Percentiles rank a stretch among this genome's conserved stretches.
These are phyloP conservation scores for Sarcocystis neurona DNA, from an alignment of 169 alveolate species.

Conservation along the genomic window DNA sequence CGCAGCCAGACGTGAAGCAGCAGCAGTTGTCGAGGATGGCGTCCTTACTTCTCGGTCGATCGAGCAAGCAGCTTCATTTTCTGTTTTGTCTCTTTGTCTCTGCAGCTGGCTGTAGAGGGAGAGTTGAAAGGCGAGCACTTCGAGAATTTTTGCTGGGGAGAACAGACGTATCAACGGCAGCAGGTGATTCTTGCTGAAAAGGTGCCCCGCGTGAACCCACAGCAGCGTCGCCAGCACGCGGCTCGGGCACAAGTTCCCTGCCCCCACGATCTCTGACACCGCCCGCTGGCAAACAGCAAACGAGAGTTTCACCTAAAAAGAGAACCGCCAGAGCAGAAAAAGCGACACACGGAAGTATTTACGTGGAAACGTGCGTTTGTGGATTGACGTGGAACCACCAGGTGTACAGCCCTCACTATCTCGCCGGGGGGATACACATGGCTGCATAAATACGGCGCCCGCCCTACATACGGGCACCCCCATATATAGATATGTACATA, in stretches of 20 bases:
- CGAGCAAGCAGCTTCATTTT: constrained; percentile 19
- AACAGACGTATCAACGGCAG: constrained; percentile 52
- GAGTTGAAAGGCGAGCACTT: constrained; percentile 37
- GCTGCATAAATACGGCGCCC: too few relatives aligned
- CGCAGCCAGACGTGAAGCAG: too few relatives aligned
- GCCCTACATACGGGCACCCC: too few relatives aligned
- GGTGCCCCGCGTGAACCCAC: constrained; percentile 44
- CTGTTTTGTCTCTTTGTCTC: constrained; percentile 13
- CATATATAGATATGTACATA: too few relatives aligned
- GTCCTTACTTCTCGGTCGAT: not conserved
- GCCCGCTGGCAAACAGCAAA: constrained; percentile 5
- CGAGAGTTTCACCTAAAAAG: constrained; percentile 2
- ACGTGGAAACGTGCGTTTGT: not conserved
- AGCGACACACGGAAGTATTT: not conserved
- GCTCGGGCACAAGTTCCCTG: constrained; percentile 48
- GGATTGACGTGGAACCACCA: too few relatives aligned
- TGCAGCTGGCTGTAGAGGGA: constrained; percentile 28
- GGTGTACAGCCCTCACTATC: not conserved
- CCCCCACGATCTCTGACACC: constrained; percentile 28
- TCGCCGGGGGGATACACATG: not conserved
- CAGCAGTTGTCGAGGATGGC: not conserved
- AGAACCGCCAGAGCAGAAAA: not conserved
- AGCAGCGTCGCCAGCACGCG: constrained; percentile 48
- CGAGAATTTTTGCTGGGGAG: constrained; percentile 30
- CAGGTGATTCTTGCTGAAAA: constrained; percentile 50